Base-by-base conservation (phyloP, 2,329 filamentous ascomycete species). In the Sclerotinia minor region DNA sequence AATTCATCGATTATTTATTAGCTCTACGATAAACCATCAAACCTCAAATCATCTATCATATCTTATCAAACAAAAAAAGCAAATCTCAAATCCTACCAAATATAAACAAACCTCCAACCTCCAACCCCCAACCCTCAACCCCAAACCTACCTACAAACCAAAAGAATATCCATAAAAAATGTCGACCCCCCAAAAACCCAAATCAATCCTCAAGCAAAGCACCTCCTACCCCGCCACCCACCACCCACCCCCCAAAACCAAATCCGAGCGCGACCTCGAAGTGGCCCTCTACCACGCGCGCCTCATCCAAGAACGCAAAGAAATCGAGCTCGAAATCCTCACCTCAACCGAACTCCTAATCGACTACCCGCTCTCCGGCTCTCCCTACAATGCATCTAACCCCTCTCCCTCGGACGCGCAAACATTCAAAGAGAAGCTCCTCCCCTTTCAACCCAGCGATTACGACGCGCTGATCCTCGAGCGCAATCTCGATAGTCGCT, bases 381-480 rank as follows among this genome's bases (percentile, higher is more conserved):
- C 77, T 77, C 77, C 84, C 70, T 41, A 78, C 80, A 80, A 84
- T 73, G 80, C 85, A 38, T 80, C 80, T 24, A 77, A 79, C 2
- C 86, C 87, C 2, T 82, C 87, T 8, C 75, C 83, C 0, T 77
- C 83, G 44, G 92, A 97, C 76, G 83, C 83, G 1, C 77, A 79
- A 50, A 80, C 81, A 65, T 93, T 98, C 79, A 88, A 89, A 73
- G 76, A 81, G 4, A 84, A 87, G 47, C 80, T 98, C 32, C 81
- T 84, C 13, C 83, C 87, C 54, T 98, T 97, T 79, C 92, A 94
- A 77, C 92, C 94, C 0, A 84, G 85, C 65, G 94, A 99, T 81
- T 96, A 96, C 81, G 92, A 97, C 76, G 90, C 92, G 71, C 82
- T 98, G 61, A 88, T 97, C 69, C 85, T 90, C 71, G 95, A 99